Evolutionary conservation across 495 filamentous ascomycete genomes (phyloP), one percentile per base, ranked within the genome.

Genomic region (Hypoxylon cercidicola): DNA sequence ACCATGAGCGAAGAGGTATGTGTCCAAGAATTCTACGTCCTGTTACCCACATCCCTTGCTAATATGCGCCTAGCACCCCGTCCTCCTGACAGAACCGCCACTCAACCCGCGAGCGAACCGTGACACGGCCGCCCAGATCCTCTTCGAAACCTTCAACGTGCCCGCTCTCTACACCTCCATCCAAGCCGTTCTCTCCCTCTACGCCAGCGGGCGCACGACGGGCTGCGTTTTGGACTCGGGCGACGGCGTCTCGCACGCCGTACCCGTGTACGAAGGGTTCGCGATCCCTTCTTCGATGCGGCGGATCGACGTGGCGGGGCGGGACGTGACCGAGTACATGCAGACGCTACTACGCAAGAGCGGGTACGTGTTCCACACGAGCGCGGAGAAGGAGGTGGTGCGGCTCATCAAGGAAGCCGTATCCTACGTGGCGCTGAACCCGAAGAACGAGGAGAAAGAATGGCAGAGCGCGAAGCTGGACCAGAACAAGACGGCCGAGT

Each of bases 61-160:
- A 51, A 59, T 45, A 45, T 48, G 55, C 70, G 72, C 23, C 66
- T 58, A 94, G 88, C 95, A 99, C 77, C 95, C 95, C 18, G 94
- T 98, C 55, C 87, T 99, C 49, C 85, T 99, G 62, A 99, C 95
- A 62, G 95, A 99, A 79, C 92, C 95, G 19, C 95, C 95, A 15
- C 86, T 99, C 64, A 99, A 99, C 79, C 95, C 95, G 4, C 89
- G 94, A 73, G 87, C 89, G 71, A 98, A 99, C 78, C 91, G 96
- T 64, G 96, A 99, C 74, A 96, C 89, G 47, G 95, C 96, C 48
- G 95, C 95, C 18, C 96, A 99, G 74, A 93, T 98, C 61, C 89
- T 99, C 63, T 99, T 99, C 78, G 95, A 99, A 79, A 97, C 93
- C 20, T 98, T 98, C 84, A 99, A 98, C 72, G 93, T 97, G 1